phyloP scores from a whole-genome alignment of 2,329 filamentous ascomycete species.

The Periconia sp. region DNA sequence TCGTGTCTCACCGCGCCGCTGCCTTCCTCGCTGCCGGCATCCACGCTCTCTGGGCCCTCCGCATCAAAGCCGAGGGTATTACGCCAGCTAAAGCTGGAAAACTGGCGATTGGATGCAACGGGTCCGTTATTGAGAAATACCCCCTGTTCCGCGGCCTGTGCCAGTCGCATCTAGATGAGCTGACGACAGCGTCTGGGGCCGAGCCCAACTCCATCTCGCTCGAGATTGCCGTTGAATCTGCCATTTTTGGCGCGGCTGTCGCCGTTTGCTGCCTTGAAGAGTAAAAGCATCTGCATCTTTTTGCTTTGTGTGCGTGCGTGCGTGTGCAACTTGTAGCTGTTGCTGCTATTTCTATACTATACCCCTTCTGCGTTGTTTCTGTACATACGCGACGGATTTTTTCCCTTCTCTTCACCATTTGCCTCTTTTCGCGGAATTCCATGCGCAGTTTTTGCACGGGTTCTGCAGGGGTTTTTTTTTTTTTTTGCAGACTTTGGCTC shows the following conservation, averaged over 20 bases:
- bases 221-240: slow-evolving; percentile 72
- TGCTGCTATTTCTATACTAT: slow-evolving; percentile 5
- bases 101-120: slow-evolving; percentile 70
- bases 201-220: slow-evolving; percentile 57
- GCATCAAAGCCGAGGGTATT: slow-evolving; percentile 52
- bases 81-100: slow-evolving; percentile 36
- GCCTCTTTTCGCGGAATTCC: not conserved
- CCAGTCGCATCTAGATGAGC: slow-evolving; percentile 64
- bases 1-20: slow-evolving; percentile 61
- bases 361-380: slow-evolving; percentile 9
- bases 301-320: not conserved
- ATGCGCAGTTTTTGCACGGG: not conserved
- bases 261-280: slow-evolving; percentile 51
- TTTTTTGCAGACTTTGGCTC: no score
- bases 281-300: slow-evolving; percentile 6
- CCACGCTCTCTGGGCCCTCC: slow-evolving; percentile 62
- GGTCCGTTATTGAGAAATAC: slow-evolving; percentile 78
- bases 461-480: slow-evolving; percentile 3
- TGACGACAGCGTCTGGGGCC: slow-evolving; percentile 50
- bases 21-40: slow-evolving; percentile 65
- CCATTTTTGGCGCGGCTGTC: slow-evolving; percentile 73
- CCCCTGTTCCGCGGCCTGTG: slow-evolving; percentile 65
- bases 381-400: slow-evolving; percentile 7
- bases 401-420: not conserved
- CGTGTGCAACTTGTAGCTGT: not conserved